phyloP scores from a whole-genome alignment of 2,329 filamentous ascomycete species.

The Ophiostoma australiae region DNA sequence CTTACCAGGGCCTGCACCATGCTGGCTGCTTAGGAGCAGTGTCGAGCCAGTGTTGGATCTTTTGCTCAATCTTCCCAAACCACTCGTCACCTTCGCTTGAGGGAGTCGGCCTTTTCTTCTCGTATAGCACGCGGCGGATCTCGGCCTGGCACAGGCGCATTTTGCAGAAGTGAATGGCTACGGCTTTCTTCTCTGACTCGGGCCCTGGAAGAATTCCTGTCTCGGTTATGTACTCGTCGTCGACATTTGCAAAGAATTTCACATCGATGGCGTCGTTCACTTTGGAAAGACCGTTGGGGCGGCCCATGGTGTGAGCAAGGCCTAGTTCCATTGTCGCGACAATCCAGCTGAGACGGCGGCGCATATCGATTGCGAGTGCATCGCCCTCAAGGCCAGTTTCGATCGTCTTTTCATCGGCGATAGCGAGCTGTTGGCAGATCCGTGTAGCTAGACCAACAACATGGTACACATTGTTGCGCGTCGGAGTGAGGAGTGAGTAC shows the following conservation, averaged over 20 bases:
- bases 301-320: conserved; percentile 79
- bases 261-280: conserved; percentile 79
- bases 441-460: conserved; percentile 82
- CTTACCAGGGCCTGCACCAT: conserved; percentile 77
- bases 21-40: conserved; percentile 63
- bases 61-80: conserved; percentile 75
- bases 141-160: conserved; percentile 86
- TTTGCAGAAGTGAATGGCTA: conserved; percentile 88
- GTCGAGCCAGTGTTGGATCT: conserved; percentile 74
- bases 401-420: conserved; percentile 87
- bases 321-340: conserved; percentile 84
- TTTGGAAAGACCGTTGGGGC: conserved; percentile 79
- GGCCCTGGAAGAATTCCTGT: conserved; percentile 69
- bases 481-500: conserved; percentile 89
- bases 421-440: conserved; percentile 80
- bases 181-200: conserved; percentile 74
- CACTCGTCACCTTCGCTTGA: conserved; percentile 77
- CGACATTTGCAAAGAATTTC: conserved; percentile 73
- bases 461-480: conserved; percentile 87
- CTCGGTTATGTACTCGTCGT: conserved; percentile 76
- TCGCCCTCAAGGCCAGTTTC: conserved; percentile 58
- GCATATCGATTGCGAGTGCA: conserved; percentile 78
- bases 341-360: conserved; percentile 81
- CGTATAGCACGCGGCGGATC: conserved; percentile 79
- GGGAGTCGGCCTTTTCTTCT: conserved; percentile 73